Evolutionary conservation across 768 basidiomycete species (phyloP).

Genomic region (Rhizopogon vesiculosus): DNA sequence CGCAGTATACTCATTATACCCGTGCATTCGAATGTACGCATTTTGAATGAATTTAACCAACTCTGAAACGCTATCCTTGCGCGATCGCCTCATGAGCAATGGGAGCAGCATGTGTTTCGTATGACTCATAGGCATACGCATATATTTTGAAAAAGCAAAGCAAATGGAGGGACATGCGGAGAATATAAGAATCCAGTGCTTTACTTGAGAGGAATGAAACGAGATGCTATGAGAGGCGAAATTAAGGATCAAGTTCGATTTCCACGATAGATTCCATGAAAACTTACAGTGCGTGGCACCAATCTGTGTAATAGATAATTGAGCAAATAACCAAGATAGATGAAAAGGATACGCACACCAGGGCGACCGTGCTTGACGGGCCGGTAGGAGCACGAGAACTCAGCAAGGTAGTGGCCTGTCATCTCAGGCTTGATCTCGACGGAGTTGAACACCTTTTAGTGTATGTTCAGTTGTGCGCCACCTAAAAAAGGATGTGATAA

Average conservation of each 20-base stretch:
- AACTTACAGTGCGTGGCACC: constrained; percentile 86
- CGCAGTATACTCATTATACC: constrained; percentile 59
- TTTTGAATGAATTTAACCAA: constrained; percentile 25
- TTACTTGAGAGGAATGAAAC: constrained; percentile 98
- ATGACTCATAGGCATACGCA: constrained; percentile 27
- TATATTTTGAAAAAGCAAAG: constrained; percentile 27
- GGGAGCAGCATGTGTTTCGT: constrained; percentile 12
- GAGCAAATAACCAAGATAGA: constrained; percentile 7
- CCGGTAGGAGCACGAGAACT: constrained; percentile 95
- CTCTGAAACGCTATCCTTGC: constrained; percentile 3
- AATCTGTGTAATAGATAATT: constrained; percentile 40
- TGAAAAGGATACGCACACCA: constrained; percentile 66
- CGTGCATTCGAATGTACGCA: constrained; percentile 38
- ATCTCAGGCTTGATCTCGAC: constrained; percentile 99
- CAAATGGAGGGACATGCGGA: constrained; percentile 21
- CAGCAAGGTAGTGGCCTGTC: constrained; percentile 98
- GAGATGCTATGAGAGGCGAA: constrained; percentile 48
- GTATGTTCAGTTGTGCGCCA: not conserved
- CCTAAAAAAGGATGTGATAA: not conserved
- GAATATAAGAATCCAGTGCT: constrained; percentile 18
- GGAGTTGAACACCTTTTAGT: constrained; percentile 76
- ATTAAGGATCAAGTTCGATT: not conserved
- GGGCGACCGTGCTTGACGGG: constrained; percentile 99
- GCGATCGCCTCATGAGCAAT: not conserved
- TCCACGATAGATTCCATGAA: not conserved